These are phyloP conservation scores for Termitomyces sp. DNA, from an alignment of 768 basidiomycete species.

Conservation along the genomic window DNA sequence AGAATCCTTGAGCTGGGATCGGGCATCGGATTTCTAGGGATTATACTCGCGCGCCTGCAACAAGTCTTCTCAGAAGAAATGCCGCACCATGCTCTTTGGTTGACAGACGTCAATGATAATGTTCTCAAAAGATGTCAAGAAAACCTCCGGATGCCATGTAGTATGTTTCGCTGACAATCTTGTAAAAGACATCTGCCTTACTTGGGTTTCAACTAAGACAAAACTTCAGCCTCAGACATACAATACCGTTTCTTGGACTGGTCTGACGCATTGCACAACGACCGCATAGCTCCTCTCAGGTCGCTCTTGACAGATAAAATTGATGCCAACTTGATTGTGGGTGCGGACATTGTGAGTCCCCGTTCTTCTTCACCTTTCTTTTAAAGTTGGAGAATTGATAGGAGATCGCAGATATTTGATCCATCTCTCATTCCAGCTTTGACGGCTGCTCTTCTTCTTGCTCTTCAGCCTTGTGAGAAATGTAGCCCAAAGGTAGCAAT, in stretches of 20 bases:
- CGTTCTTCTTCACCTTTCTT: background rate
- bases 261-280: conserved; percentile 48
- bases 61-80: conserved; percentile 13
- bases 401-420: conserved; percentile 56
- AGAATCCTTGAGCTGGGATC: conserved; percentile 72
- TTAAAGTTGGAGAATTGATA: background rate
- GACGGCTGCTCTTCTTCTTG: conserved; percentile 43
- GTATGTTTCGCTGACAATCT: conserved; percentile 42
- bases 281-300: conserved; percentile 18
- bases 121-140: conserved; percentile 59
- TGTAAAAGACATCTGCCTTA: background rate
- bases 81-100: conserved; percentile 27
- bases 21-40: conserved; percentile 74
- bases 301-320: conserved; percentile 38
- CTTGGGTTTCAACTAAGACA: conserved; percentile 35
- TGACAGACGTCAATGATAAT: conserved; percentile 64
- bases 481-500: conserved; percentile 26
- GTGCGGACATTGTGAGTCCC: conserved; percentile 58
- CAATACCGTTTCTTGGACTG: conserved; percentile 57
- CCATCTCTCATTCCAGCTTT: conserved; percentile 57
- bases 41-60: conserved; percentile 58
- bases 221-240: conserved; percentile 45
- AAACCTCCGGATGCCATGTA: conserved; percentile 64
- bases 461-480: conserved; percentile 27
- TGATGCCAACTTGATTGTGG: conserved; percentile 57